Evolutionary conservation across 177 flowering plant genomes (phyloP).

Genomic region (Vitis hybrid): DNA sequence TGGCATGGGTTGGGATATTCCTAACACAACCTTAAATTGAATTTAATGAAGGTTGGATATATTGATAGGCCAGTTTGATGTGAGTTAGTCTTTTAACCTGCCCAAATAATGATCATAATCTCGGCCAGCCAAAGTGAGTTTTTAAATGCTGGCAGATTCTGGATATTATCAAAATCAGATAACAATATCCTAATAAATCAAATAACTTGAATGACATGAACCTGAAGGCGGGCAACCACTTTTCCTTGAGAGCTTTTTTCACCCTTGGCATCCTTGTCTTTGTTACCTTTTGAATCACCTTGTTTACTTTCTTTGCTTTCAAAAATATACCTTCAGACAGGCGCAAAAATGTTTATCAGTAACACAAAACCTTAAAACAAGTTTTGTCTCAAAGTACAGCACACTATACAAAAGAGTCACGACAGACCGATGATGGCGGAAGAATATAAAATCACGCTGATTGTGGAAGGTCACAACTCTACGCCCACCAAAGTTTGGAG

Average conservation of each 20-base stretch:
- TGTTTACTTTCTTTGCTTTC: slow-evolving; percentile 66
- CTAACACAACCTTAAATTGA: too few species aligned
- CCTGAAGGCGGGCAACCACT: slow-evolving; percentile 83
- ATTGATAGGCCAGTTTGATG: too few species aligned
- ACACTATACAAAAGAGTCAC: too few species aligned
- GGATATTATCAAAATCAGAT: neutral
- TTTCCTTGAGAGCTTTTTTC: slow-evolving; percentile 36
- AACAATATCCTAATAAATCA: neutral
- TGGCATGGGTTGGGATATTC: too few species aligned
- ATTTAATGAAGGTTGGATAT: too few species aligned
- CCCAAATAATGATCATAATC: neutral
- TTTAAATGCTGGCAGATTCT: neutral
- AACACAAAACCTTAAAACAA: neutral
- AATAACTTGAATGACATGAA: slow-evolving; percentile 16
- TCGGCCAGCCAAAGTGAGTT: neutral
- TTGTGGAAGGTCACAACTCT: slow-evolving; percentile 94
- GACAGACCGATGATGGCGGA: slow-evolving; percentile 84
- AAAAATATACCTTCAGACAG: slow-evolving; percentile 62
- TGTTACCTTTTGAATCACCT: slow-evolving; percentile 38
- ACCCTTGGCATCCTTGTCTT: slow-evolving; percentile 34
- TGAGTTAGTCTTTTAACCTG: neutral
- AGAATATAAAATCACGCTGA: slow-evolving; percentile 93
- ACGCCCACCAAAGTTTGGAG: slow-evolving; percentile 80
- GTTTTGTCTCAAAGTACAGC: neutral
- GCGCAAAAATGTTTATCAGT: slow-evolving; percentile 5